Conservation (phyloP, 768 basidiomycete genomes). For the Rhizopogon vulgaris region DNA sequence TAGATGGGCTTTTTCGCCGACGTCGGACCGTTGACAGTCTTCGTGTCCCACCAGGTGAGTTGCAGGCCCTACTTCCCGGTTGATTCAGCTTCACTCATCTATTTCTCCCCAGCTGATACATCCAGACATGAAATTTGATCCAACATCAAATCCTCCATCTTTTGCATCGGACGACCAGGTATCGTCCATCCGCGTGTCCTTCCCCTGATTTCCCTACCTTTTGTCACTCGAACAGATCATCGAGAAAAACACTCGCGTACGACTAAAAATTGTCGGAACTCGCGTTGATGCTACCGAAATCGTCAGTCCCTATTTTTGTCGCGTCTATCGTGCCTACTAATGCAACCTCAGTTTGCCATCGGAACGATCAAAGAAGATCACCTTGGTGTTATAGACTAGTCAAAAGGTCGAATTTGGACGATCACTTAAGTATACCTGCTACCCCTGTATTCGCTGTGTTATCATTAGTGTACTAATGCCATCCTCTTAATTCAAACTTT, state of each 20-base stretch:
- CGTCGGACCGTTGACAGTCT: slow-evolving; percentile 89
- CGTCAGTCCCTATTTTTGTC: slow-evolving; percentile 40
- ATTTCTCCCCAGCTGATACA: slow-evolving; percentile 69
- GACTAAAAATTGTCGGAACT: slow-evolving; percentile 97
- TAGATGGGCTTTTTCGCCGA: slow-evolving; percentile 99
- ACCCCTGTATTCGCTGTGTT: neutral
- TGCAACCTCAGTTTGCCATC: slow-evolving; percentile 73
- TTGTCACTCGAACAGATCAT: slow-evolving; percentile 53
- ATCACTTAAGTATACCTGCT: neutral
- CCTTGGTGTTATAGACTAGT: slow-evolving; percentile 81
- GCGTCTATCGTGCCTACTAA: neutral
- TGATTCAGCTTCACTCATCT: slow-evolving; percentile 3
- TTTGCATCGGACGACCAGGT: slow-evolving; percentile 91
- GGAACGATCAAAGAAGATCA: slow-evolving; percentile 99
- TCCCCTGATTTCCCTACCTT: slow-evolving; percentile 1
- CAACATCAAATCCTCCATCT: slow-evolving; percentile 94
- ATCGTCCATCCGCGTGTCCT: neutral
- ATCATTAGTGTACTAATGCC: neutral
- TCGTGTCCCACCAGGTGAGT: slow-evolving; percentile 90
- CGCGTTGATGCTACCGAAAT: slow-evolving; percentile 98
- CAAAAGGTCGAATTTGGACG: neutral
- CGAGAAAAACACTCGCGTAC: slow-evolving; percentile 86
- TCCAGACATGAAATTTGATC: slow-evolving; percentile 91
- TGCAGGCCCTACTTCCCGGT: slow-evolving; percentile 5
- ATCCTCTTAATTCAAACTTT: neutral